Evolutionary conservation across 257 asterid species (phyloP).

Genomic region (Sherardia arvensis): DNA sequence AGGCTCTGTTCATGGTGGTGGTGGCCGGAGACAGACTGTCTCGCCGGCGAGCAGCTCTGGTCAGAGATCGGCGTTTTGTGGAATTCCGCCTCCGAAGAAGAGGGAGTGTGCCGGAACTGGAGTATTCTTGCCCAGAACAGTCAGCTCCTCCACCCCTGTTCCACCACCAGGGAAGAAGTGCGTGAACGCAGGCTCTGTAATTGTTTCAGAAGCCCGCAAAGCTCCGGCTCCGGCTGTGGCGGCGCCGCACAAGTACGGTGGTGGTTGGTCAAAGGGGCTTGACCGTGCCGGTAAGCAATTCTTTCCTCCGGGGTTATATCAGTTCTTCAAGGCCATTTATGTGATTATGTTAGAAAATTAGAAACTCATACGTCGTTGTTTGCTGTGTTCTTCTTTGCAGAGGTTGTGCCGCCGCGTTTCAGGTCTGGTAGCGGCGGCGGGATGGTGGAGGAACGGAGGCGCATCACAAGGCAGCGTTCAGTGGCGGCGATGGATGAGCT

Average conservation of each 20-base stretch:
- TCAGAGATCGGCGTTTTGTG: conserved; percentile 35
- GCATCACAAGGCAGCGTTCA: conserved; percentile 10
- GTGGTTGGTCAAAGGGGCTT: conserved; percentile 5
- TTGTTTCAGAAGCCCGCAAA: conserved; percentile 34
- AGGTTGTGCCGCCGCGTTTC: conserved; percentile 6
- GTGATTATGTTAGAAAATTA: too few relatives aligned
- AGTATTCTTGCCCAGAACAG: conserved; percentile 60
- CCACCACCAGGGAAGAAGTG: conserved; percentile 28
- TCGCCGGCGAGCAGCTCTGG: conserved; percentile 29
- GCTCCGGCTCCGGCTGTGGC: background rate
- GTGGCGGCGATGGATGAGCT: conserved; percentile 27
- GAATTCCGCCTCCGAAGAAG: conserved; percentile 25
- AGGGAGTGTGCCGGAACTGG: conserved; percentile 75
- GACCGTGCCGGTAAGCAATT: conserved; percentile 17
- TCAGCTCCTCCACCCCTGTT: conserved; percentile 22
- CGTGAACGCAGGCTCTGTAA: conserved; percentile 33
- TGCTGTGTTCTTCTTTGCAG: background rate
- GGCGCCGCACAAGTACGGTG: conserved; percentile 11
- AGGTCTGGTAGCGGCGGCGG: background rate
- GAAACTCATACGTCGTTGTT: background rate
- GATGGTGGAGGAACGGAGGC: conserved; percentile 22
- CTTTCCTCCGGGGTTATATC: too few relatives aligned
- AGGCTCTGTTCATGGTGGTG: conserved; percentile 19
- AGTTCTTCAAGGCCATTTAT: too few relatives aligned
- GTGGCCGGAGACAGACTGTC: conserved; percentile 18